phyloP scores from a whole-genome alignment of 2,329 filamentous ascomycete species.

The Acrodontium crateriforme region DNA sequence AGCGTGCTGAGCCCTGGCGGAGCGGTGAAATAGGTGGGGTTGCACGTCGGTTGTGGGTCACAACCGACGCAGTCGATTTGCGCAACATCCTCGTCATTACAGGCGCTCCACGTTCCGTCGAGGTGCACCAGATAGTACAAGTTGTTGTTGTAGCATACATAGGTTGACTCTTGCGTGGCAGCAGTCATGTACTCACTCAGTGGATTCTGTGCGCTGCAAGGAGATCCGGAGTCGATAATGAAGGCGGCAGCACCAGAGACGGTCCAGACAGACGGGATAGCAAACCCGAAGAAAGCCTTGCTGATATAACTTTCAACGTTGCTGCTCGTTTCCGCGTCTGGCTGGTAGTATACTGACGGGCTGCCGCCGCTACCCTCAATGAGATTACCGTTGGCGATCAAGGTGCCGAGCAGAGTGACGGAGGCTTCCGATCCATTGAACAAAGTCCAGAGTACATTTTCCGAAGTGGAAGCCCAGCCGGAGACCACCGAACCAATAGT shows the following conservation, averaged over 20 bases:
- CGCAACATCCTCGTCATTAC: too few relatives aligned
- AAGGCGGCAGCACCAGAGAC: background rate
- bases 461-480: background rate
- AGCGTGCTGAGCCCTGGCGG: too few relatives aligned
- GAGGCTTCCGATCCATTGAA: background rate
- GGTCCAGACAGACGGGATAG: conserved; percentile 1
- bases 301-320: background rate
- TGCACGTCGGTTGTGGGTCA: too few relatives aligned
- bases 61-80: too few relatives aligned
- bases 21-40: too few relatives aligned
- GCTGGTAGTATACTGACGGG: too few relatives aligned
- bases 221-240: background rate
- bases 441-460: background rate
- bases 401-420: background rate
- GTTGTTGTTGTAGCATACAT: too few relatives aligned
- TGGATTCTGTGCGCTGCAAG: too few relatives aligned
- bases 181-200: too few relatives aligned
- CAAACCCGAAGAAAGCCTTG: background rate
- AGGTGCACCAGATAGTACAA: too few relatives aligned
- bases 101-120: too few relatives aligned
- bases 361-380: background rate
- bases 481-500: background rate
- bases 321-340: background rate
- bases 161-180: too few relatives aligned
- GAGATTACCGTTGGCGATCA: background rate